These are phyloP conservation scores for Lecanicillium sp. DNA, from an alignment of 2,329 filamentous ascomycete species.

Conservation along the genomic window DNA sequence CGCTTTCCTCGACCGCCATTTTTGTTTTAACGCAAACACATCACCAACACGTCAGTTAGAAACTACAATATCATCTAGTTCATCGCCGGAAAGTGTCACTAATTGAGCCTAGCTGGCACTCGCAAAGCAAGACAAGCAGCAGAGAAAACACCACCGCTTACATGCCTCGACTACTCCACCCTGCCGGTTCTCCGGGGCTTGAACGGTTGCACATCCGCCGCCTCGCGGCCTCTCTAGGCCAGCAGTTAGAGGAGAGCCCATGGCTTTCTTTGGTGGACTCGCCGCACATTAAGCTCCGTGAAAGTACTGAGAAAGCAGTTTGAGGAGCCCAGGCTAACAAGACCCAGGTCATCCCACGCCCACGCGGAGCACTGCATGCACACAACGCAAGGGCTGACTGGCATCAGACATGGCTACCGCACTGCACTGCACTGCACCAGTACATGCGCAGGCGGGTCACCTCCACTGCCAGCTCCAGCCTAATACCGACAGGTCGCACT, in stretches of 20 bases:
- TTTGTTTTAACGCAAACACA: too few relatives aligned
- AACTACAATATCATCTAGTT: too few relatives aligned
- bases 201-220: constrained; percentile 1
- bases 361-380: neutral
- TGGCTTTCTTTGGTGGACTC: constrained; percentile 3
- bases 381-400: neutral
- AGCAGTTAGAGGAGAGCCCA: neutral
- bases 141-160: neutral
- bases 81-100: neutral
- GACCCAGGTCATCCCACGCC: neutral
- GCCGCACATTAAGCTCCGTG: neutral
- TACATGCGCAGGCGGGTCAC: neutral
- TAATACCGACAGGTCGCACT: neutral
- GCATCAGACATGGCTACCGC: neutral
- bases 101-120: neutral
- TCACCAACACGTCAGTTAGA: too few relatives aligned
- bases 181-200: neutral
- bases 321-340: too few relatives aligned
- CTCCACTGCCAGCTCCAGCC: constrained; percentile 1
- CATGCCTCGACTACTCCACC: neutral
- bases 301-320: neutral
- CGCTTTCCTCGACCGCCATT: neutral
- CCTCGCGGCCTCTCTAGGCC: neutral
- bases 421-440: neutral
- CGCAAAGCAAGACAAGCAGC: too few relatives aligned